These are phyloP conservation scores for Fusarium cicatricum DNA, from an alignment of 2,329 filamentous ascomycete genomes.

Conservation along the genomic window DNA sequence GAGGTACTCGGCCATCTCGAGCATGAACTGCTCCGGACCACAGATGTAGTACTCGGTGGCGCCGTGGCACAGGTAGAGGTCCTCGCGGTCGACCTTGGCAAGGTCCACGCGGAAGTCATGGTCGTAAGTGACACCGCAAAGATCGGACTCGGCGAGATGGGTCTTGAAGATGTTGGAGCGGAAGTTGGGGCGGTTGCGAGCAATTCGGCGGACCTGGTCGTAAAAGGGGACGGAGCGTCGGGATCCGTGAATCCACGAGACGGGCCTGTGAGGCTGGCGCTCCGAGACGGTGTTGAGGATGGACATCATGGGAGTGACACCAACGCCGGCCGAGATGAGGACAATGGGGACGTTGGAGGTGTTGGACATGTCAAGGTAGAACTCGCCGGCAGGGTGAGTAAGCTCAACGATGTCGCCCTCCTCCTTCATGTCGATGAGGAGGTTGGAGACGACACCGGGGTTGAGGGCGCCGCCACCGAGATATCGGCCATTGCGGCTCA, in stretches of 20 bases:
- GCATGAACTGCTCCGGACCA: slow-evolving; percentile 63
- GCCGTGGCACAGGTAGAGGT: slow-evolving; percentile 56
- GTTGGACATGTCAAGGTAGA: slow-evolving; percentile 59
- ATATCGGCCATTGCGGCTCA: slow-evolving; percentile 39
- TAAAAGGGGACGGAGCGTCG: slow-evolving; percentile 62
- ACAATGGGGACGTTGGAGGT: slow-evolving; percentile 56
- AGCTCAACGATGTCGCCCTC: slow-evolving; percentile 70
- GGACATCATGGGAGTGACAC: slow-evolving; percentile 66
- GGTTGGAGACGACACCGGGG: slow-evolving; percentile 73
- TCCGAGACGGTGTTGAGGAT: slow-evolving; percentile 65
- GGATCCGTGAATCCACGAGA: slow-evolving; percentile 69
- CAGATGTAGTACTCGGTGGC: slow-evolving; percentile 63
- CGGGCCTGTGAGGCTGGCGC: slow-evolving; percentile 54
- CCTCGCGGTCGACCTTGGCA: slow-evolving; percentile 51
- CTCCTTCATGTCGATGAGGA: slow-evolving; percentile 68
- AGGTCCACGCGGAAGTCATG: slow-evolving; percentile 56
- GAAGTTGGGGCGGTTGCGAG: slow-evolving; percentile 48
- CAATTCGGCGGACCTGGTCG: slow-evolving; percentile 57
- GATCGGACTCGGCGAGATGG: slow-evolving; percentile 54
- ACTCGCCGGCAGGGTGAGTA: slow-evolving; percentile 72
- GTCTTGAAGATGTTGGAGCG: slow-evolving; percentile 60
- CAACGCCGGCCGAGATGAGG: slow-evolving; percentile 68
- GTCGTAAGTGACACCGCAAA: slow-evolving; percentile 54
- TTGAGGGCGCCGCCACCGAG: slow-evolving; percentile 50
- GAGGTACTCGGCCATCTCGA: slow-evolving; percentile 57